Base-by-base conservation (phyloP, 179 eudicot genomes). In the Silene vulgaris region DNA sequence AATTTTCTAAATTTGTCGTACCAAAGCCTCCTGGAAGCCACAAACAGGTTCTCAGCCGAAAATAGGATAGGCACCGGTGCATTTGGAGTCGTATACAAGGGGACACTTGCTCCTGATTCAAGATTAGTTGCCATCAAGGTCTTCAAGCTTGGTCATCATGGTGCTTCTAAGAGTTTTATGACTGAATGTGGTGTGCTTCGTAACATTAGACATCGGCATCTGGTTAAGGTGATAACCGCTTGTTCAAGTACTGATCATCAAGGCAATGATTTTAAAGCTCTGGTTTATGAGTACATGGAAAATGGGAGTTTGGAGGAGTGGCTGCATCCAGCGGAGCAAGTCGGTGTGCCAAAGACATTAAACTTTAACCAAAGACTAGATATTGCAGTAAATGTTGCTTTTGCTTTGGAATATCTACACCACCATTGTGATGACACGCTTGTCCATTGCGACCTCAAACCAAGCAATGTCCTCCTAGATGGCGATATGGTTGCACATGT, bases 391-490 rank as follows among this genome's bases (percentile, higher is more conserved):
- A 45, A 76, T 59, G 16, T 69, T 16, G 79, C 79, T 7, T 69
- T 35, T 50, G 81, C 79, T 1, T 32, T 83, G 75, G 81, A 74
- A 20, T 80, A 83, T 52, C 81, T 83, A 23, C 79, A 48, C 3
- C 69, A 70, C 77, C 65, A 35, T 3, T 66, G 65, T 48, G 75
- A 40, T 40, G 59, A 7, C 5, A 0, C 79, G 0, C 30, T 83
- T n/a, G 72, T 77, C 54, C 79, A 83, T 7, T 77, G 81, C 6
- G 86, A 83, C 73, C 79, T 83, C 29, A 83, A 83, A 70, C 79
- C 81, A 19, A 80, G 77, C 75, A 80, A 80, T 59, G 69, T 83
- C 20, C 76, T 80, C 43, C 68, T 83, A 0, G 81, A 80, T 37
- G 64, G 56, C 2, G 78, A 71, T 8, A 65, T 77, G 79, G 76